Conservation (phyloP, 23 red algal species). For the Gracilaria vermiculophylla region DNA sequence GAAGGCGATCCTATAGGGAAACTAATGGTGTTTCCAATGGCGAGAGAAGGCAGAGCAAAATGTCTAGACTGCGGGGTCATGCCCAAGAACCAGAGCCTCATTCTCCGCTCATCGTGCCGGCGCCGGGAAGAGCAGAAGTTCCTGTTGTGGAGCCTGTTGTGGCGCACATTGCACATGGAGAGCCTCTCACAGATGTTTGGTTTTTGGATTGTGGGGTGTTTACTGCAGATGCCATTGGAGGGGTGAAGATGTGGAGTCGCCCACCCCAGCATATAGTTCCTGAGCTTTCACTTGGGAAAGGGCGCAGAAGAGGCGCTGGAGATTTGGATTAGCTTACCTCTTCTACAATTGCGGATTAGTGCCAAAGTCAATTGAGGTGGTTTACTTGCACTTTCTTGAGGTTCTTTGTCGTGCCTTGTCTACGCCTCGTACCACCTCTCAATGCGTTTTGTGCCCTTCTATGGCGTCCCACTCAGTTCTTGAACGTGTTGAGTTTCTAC, state of each 20-base stretch:
- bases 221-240: slow-evolving; percentile 70
- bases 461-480: not conserved
- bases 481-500: not conserved
- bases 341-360: not conserved
- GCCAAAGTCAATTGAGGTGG: not conserved
- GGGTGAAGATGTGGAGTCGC: slow-evolving; percentile 81
- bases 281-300: slow-evolving; percentile 55
- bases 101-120: slow-evolving; percentile 29
- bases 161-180: slow-evolving; percentile 82
- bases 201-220: slow-evolving; percentile 74
- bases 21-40: slow-evolving; percentile 5
- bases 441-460: not conserved
- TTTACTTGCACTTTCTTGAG: slow-evolving; percentile 3
- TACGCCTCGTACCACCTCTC: not conserved
- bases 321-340: slow-evolving; percentile 38
- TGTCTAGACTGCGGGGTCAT: slow-evolving; percentile 35
- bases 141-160: slow-evolving; percentile 81
- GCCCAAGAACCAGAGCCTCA: slow-evolving; percentile 11
- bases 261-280: slow-evolving; percentile 61
- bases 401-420: slow-evolving; percentile 14
- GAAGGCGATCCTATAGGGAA: slow-evolving; percentile 32
- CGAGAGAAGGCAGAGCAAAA: slow-evolving; percentile 20
- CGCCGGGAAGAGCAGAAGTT: slow-evolving; percentile 67
- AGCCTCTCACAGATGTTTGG: slow-evolving; percentile 84
- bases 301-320: slow-evolving; percentile 3